Evolutionary conservation across 148 eudicot species (phyloP), one percentile per base, ranked within the genome.

Genomic region (Talinum fruticosum): DNA sequence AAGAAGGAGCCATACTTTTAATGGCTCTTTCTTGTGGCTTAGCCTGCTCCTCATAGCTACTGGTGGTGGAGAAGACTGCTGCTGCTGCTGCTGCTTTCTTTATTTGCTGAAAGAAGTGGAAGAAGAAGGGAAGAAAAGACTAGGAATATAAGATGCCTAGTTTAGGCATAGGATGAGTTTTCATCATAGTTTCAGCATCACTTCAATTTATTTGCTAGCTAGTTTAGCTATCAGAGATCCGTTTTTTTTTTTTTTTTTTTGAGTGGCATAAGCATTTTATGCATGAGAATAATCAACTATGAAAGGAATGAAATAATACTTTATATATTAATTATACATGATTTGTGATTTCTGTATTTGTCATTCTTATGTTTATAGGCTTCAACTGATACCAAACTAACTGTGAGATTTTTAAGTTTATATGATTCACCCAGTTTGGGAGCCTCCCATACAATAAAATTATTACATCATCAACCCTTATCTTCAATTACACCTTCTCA

Each of bases 11-110:
- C n/a, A 73, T 88, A 61, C 76, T 88, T 37, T 72, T 88, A 33
- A 88, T 88, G 91, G 89, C 89, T 49, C 87, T 88, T 23, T 88
- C 91, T 68, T 86, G 88, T 86, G 89, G 91, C 73, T 77, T 80
- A 65, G 78, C 83, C 77, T 80, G 75, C 61, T 84, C 78, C 71
- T 78, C 79, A 30, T 80, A 75, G 21, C 8, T 19, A 12, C 24
- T 28, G 14, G 0, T 10, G 15, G 69, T 30, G 19, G 23, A 32
- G 65, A 6, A 33, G 4, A 54, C 44, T 26, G 65, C 59, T 18
- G n/a, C 7, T n/a, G n/a, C n/a, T n/a, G n/a, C n/a, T n/a, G n/a
- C n/a, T 66, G 59, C 1, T 29, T 59, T 34, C 57, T 24, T 8
- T n/a, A 16, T 37, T 69, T 69, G 15, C 3, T 75, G 28, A 10